Evolutionary conservation across 176 grass and related monocot genomes (phyloP), one percentile per base, ranked within the genome.

Genomic region (Phyllostachys edulis): DNA sequence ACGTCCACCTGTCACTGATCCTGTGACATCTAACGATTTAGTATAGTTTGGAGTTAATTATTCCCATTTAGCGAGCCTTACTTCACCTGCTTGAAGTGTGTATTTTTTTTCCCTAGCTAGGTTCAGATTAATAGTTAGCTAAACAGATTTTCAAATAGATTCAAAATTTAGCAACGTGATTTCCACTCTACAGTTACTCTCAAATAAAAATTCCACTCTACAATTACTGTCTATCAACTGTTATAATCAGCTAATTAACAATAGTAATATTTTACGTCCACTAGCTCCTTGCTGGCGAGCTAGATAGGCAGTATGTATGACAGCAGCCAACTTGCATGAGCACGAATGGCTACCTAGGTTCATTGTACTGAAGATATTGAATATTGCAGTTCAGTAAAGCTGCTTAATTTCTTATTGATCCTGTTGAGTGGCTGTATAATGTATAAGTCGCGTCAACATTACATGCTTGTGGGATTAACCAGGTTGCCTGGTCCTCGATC

Each of bases 311-410:
- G 84, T 57, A 66, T 78, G 80, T 34, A 54, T 27, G 32, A 37
- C 17, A 70, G 40, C 56, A 63, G 36, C 64, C 78, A 71, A 82
- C 83, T 82, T 78, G 71, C 64, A 38, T 36, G 38, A 68, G 64
- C 38, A 82, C 39, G 64, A 64, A 78, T 64, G 8, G 32, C 27
- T 24, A 69, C 63, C 77, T 54, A 70, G 82, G 87, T 85, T 81
- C 83, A 77, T 54, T 51, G 88, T 20, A 85, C 82, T 81, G 69
- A 73, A 71, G 5, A 67, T 18, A 76, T 51, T 64, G 71, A 76
- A 74, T 60, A 85, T 16, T 64, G 18, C 24, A 66, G 6, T 79
- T 45, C 67, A 26, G 57, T 18, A 14, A 56, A 73, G 38, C 75
- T 24, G 60, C 38, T 9, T 68, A 44, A 41, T 26, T 52, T 69